phyloP scores from a whole-genome alignment of 116 monocot species.

The Iris pallida region DNA sequence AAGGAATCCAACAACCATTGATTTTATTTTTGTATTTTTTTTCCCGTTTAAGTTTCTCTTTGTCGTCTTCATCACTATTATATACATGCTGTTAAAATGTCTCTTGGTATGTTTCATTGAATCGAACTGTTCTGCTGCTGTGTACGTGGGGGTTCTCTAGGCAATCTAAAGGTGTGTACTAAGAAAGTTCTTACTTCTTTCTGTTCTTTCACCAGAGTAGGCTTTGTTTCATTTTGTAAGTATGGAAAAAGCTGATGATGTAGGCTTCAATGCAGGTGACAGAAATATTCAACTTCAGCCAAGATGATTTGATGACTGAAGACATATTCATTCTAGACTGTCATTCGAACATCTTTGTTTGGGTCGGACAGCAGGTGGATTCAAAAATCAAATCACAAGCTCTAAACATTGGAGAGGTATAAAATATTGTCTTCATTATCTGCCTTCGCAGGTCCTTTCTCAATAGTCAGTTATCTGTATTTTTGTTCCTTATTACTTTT shows the following conservation, averaged over 20 bases:
- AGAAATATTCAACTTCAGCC: constrained; percentile 71
- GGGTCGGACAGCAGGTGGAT: constrained; percentile 69
- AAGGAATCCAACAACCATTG: not conserved
- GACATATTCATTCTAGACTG: constrained; percentile 68
- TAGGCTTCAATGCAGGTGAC: constrained; percentile 32
- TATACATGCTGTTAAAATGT: constrained; percentile 6
- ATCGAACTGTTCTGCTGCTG: not conserved
- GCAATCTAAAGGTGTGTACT: constrained; percentile 36
- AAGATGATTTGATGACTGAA: constrained; percentile 82
- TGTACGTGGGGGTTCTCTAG: constrained; percentile 21
- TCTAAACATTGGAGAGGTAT: constrained; percentile 57
- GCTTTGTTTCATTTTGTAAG: not conserved
- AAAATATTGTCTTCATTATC: not conserved
- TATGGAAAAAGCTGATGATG: not conserved
- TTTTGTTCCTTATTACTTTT: not conserved
- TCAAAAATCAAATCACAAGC: constrained; percentile 41
- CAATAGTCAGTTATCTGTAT: not conserved
- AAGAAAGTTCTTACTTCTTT: not conserved
- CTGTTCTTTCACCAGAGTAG: not conserved
- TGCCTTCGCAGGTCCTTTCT: too few relatives aligned
- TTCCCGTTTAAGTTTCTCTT: not conserved
- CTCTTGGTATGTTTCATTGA: not conserved
- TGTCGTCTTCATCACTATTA: not conserved
- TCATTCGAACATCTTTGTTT: constrained; percentile 59
- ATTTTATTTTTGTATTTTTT: too few relatives aligned